Conservation (phyloP, 176 grass and related monocot genomes). For the Carex pumila region DNA sequence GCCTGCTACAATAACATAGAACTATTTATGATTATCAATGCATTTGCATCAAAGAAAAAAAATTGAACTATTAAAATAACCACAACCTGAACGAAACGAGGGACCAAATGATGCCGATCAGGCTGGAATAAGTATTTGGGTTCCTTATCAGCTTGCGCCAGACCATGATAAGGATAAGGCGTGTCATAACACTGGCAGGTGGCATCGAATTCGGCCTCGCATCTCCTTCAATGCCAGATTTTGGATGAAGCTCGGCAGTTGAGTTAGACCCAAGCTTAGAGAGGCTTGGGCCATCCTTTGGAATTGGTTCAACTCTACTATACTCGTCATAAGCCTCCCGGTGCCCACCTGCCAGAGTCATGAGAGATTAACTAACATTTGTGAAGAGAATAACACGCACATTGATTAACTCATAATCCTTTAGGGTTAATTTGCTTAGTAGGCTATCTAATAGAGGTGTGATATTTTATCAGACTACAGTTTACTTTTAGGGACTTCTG, state of each 20-base stretch:
- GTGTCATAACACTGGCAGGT: constrained; percentile 75
- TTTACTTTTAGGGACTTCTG: too few relatives aligned
- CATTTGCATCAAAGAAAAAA: not conserved
- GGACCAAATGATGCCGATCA: constrained; percentile 83
- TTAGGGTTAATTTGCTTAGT: not conserved
- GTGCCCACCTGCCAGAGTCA: constrained; percentile 13
- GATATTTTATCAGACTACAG: not conserved
- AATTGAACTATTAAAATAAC: not conserved
- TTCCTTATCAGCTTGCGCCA: constrained; percentile 94
- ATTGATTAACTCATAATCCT: not conserved
- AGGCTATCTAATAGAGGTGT: not conserved
- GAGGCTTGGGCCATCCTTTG: constrained; percentile 51
- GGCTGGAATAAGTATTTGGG: constrained; percentile 89
- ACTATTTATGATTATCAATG: not conserved
- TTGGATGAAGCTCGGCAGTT: constrained; percentile 65
- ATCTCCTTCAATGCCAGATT: constrained; percentile 34
- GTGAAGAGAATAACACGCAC: not conserved
- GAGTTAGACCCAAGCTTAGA: constrained; percentile 83
- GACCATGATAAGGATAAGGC: constrained; percentile 94
- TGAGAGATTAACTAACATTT: not conserved
- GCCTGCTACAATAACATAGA: not conserved
- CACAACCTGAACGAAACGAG: constrained; percentile 76
- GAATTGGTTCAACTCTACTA: constrained; percentile 14
- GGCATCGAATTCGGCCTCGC: constrained; percentile 49
- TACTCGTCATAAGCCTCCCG: constrained; percentile 24